Base-by-base conservation (phyloP, 331 rosid species). In the Telfairia occidentalis region DNA sequence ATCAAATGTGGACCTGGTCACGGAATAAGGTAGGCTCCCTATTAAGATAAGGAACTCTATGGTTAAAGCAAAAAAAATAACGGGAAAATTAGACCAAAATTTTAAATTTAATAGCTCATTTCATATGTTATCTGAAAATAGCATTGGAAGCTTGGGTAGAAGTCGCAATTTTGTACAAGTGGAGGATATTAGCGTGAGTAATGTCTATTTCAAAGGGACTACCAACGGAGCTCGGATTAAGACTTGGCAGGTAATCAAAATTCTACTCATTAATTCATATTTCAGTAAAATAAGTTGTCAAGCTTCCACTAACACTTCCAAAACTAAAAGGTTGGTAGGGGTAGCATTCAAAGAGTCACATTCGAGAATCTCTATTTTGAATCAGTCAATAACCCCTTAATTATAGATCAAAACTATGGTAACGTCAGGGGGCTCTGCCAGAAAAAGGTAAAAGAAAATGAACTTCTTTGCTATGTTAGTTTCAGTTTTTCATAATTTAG, bases 151-250 rank as follows among this genome's bases (percentile, higher is more conserved):
- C 82, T 26, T 78, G 63, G 79, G 87, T 26, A 78, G 50, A 58
- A 42, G 74, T 5, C 83, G 83, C 15, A 85, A 79, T 61, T 70
- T 54, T 28, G 83, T 80, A 30, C 72, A 81, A 65, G 83, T 85
- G 24, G 78, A 80, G 75, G 78, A 80, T 69, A 71, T 80, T 63
- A 69, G 50, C 37, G 82, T 78, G 19, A 85, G 84, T 30, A 43
- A 63, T 11, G 81, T 80, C 57, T 61, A 66, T 58, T 78, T 85
- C 55, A 65, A 71, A 5, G 76, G 78, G 52, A 83, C 83, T n/a
- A 76, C 82, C 37, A 83, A 81, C 29, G 82, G 82, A 81, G 82
- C 83, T 71, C 80, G 84, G 64, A 83, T 83, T 76, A 83, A 83
- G 77, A 79, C 87, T 28, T 83, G 83, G 84, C 85, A 81, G 74